Conservation (phyloP, 2,329 filamentous ascomycete species). For the Alternaria ventricosa region DNA sequence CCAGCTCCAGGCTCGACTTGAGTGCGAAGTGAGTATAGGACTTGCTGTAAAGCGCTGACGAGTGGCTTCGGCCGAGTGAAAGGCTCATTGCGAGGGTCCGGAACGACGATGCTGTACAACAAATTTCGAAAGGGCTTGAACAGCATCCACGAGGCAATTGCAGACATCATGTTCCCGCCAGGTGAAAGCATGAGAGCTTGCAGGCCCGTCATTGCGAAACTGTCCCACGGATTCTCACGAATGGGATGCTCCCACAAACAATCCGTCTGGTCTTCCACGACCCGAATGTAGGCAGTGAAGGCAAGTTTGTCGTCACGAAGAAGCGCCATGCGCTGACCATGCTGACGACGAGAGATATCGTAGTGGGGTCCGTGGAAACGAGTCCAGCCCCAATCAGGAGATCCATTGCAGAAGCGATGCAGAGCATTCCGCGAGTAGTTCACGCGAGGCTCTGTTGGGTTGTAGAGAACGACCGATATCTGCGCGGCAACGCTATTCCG, state of each 20-base stretch:
- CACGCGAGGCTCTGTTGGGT: conserved; percentile 66
- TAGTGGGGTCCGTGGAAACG: conserved; percentile 66
- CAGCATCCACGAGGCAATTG: conserved; percentile 64
- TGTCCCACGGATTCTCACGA: conserved; percentile 63
- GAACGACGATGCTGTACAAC: conserved; percentile 57
- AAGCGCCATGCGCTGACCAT: conserved; percentile 64
- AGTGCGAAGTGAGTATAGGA: conserved; percentile 58
- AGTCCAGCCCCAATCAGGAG: conserved; percentile 69
- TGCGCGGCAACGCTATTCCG: conserved; percentile 62
- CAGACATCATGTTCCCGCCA: conserved; percentile 57
- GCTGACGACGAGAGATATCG: conserved; percentile 63
- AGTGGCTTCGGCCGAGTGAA: conserved; percentile 58
- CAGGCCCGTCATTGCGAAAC: conserved; percentile 63
- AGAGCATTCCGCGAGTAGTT: conserved; percentile 62
- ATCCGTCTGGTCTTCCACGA: conserved; percentile 65
- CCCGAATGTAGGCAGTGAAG: conserved; percentile 67
- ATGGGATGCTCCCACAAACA: conserved; percentile 67
- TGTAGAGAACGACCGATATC: conserved; percentile 67
- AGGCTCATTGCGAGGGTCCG: conserved; percentile 56
- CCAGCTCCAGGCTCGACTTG: conserved; percentile 47
- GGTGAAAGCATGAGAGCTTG: conserved; percentile 53
- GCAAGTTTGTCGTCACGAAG: conserved; percentile 67
- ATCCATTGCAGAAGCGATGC: conserved; percentile 65
- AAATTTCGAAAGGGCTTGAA: conserved; percentile 65
- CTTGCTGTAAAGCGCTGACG: conserved; percentile 58